Percentiles rank a stretch among this genome's conserved stretches.
Evolutionary conservation across 768 basidiomycete genomes (phyloP).

Genomic region (Amanita polypyramis): DNA sequence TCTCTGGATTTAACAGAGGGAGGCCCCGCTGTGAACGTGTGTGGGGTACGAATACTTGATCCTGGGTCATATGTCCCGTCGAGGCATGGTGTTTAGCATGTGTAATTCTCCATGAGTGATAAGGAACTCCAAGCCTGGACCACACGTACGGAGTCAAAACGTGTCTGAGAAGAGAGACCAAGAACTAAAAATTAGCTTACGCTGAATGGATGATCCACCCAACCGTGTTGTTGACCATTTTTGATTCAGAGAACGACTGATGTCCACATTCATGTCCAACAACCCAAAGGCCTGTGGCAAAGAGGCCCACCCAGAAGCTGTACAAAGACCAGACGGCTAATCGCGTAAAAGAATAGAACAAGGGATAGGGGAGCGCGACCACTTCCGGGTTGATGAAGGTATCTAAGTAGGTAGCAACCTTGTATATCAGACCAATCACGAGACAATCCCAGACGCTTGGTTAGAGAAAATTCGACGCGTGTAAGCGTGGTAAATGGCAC

Average conservation of each 20-base stretch:
- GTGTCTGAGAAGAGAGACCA: constrained; percentile 9
- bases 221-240: constrained; percentile 82
- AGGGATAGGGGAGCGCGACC: constrained; percentile 47
- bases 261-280: constrained; percentile 94
- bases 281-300: constrained; percentile 90
- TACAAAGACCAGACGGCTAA: constrained; percentile 74
- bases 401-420: constrained; percentile 55
- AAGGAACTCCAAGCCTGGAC: constrained; percentile 85
- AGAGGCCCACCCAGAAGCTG: constrained; percentile 73
- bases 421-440: constrained; percentile 61
- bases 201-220: constrained; percentile 90
- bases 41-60: constrained; percentile 90
- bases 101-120: constrained; percentile 92
- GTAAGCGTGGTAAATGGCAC: neutral
- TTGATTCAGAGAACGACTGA: constrained; percentile 91
- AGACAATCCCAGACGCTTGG: constrained; percentile 63
- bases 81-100: constrained; percentile 95
- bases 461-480: neutral
- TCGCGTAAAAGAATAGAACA: constrained; percentile 50
- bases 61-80: constrained; percentile 87
- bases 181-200: constrained; percentile 30
- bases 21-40: constrained; percentile 70
- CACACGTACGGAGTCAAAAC: constrained; percentile 8
- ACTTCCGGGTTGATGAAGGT: constrained; percentile 44
- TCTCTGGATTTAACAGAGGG: constrained; percentile 54